A percentile compares a stretch with the other conserved stretches of the same genome.
These are phyloP conservation scores for Lolium multiflorum DNA, from an alignment of 176 grass and related monocot genomes.

Conservation along the genomic window DNA sequence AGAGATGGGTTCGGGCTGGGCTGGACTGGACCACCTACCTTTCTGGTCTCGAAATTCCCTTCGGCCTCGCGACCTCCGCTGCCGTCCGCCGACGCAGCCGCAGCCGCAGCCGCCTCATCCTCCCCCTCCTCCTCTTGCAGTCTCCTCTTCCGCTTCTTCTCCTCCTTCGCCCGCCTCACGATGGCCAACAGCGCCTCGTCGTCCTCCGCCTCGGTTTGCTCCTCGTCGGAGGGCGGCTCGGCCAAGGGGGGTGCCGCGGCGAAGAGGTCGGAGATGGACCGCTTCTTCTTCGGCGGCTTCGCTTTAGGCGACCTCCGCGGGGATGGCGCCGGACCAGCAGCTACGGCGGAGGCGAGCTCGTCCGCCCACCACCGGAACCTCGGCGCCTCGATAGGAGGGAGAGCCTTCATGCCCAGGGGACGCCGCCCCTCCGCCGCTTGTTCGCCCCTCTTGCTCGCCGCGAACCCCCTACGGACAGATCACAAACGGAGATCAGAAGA, in stretches of 20 bases:
- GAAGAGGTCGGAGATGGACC: constrained; percentile 67
- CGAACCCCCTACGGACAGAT: constrained; percentile 42
- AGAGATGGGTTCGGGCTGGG: constrained; percentile 36
- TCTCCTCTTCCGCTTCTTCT: constrained; percentile 40
- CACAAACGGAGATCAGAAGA: constrained; percentile 25
- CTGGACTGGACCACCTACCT: constrained; percentile 60
- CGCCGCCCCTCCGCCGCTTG: background rate
- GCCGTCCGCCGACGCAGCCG: background rate
- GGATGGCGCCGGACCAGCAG: background rate
- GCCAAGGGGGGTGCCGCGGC: constrained; percentile 44
- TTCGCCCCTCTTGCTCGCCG: constrained; percentile 29
- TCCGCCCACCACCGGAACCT: constrained; percentile 67
- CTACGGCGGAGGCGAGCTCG: constrained; percentile 34
- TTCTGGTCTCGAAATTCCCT: constrained; percentile 40
- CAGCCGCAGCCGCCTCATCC: background rate
- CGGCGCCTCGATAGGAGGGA: constrained; percentile 52
- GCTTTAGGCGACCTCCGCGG: constrained; percentile 26
- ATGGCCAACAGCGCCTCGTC: constrained; percentile 41
- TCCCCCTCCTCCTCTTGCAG: background rate
- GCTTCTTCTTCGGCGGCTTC: constrained; percentile 66
- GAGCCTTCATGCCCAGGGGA: background rate
- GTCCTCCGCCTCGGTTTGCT: background rate
- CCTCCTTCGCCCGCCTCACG: constrained; percentile 13
- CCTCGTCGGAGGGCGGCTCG: background rate
- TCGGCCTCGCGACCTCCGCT: constrained; percentile 10